phyloP scores from a whole-genome alignment of 1,139 yeast species.

The Lodderomyces oxycetoniae region DNA sequence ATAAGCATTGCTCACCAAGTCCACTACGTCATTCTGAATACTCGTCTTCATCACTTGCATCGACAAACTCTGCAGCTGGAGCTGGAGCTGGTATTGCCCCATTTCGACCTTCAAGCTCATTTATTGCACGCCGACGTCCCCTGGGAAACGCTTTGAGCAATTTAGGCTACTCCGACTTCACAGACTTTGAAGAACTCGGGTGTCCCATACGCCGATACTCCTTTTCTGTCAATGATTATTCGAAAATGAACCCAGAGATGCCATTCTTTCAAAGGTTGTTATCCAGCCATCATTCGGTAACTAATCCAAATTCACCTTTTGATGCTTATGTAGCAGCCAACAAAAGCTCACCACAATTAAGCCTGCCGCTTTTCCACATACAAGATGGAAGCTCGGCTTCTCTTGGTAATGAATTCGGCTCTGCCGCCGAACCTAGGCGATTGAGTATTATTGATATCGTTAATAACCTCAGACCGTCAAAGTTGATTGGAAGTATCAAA shows the following conservation, averaged over 20 bases:
- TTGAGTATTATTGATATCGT: slow-evolving; percentile 17
- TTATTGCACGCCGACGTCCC: slow-evolving; percentile 2
- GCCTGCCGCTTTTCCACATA: slow-evolving; percentile 9
- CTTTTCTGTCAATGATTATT: slow-evolving; percentile 11
- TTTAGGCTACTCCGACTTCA: slow-evolving; percentile 3
- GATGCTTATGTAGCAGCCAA: slow-evolving; percentile 10
- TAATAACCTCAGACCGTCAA: slow-evolving; percentile 38
- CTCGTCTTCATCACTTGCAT: slow-evolving; percentile 5
- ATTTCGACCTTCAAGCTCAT: too few relatives aligned
- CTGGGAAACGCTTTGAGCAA: slow-evolving; percentile 2
- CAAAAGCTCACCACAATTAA: slow-evolving; percentile 7
- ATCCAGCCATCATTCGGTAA: slow-evolving; percentile 28
- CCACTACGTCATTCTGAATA: slow-evolving; percentile 7
- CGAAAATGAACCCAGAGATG: slow-evolving; percentile 10
- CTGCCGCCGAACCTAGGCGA: slow-evolving; percentile 22
- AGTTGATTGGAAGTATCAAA: slow-evolving; percentile 50
- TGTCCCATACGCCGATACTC: slow-evolving; percentile 11
- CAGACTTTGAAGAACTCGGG: slow-evolving; percentile 9
- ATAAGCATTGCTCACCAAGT: neutral
- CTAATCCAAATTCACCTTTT: slow-evolving; percentile 25
- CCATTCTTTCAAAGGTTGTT: slow-evolving; percentile 28
- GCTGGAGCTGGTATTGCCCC: slow-evolving; percentile 1
- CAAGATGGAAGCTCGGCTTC: slow-evolving; percentile 1
- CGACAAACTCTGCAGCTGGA: neutral
- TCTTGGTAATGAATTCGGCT: neutral